Conservation (phyloP, 1,284 basidiomycete species). For the Malassezia japonica region DNA sequence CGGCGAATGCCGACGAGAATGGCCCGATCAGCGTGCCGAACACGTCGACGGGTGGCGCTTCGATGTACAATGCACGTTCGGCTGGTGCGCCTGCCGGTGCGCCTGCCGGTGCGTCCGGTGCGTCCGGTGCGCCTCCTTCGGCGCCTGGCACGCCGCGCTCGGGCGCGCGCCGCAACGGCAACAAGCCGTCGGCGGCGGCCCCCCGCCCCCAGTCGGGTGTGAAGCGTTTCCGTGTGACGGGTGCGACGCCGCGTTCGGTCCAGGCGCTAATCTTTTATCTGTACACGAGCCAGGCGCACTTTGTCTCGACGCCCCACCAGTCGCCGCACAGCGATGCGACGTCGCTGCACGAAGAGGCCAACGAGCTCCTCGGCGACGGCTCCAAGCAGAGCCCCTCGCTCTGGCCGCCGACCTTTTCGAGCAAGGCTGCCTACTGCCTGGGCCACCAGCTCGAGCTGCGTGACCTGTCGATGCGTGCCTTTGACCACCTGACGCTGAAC, state of each 20-base stretch:
- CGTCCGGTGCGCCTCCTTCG: no score
- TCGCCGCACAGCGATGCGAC: slow-evolving; percentile 14
- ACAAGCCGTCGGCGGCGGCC: slow-evolving; percentile 1
- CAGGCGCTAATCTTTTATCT: slow-evolving; percentile 33
- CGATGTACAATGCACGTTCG: no score
- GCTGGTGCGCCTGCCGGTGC: no score
- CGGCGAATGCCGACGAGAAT: background rate
- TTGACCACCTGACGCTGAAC: slow-evolving; percentile 26
- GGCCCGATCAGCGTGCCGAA: no score
- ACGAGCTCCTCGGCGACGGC: slow-evolving; percentile 15
- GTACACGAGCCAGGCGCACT: slow-evolving; percentile 32
- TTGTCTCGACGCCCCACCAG: slow-evolving; percentile 18
- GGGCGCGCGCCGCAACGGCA: background rate
- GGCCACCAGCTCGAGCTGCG: slow-evolving; percentile 28
- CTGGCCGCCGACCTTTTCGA: slow-evolving; percentile 27
- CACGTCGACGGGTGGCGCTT: no score
- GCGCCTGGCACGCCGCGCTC: background rate
- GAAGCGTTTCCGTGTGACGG: slow-evolving; percentile 19
- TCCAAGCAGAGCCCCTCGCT: slow-evolving; percentile 19
- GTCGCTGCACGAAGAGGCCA: slow-evolving; percentile 15
- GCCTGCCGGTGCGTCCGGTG: background rate
- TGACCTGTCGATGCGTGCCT: slow-evolving; percentile 25
- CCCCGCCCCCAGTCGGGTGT: background rate
- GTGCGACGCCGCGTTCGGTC: slow-evolving; percentile 26
- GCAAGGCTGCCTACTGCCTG: slow-evolving; percentile 30